phyloP scores from a whole-genome alignment of 352 stramenopile species.

The Peronospora destructor region DNA sequence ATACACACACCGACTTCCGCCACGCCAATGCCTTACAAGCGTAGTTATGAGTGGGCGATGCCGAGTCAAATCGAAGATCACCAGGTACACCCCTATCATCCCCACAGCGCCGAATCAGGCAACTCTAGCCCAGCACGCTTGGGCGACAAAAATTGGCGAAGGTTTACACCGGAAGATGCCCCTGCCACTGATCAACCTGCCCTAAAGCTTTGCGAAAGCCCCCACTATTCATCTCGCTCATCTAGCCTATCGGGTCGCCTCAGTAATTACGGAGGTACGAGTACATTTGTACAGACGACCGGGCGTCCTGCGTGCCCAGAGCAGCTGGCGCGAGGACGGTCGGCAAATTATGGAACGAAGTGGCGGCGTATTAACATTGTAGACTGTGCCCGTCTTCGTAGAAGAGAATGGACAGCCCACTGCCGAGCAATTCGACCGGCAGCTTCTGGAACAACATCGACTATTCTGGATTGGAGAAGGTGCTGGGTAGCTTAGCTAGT shows the following conservation, averaged over 20 bases:
- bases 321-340: conserved; percentile 12
- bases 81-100: conserved; percentile 5
- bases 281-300: conserved; percentile 16
- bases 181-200: conserved; percentile 12
- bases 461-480: conserved; percentile 76
- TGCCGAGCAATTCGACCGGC: conserved; percentile 35
- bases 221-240: conserved; percentile 60
- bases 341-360: conserved; percentile 1
- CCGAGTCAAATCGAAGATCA: conserved; percentile 11
- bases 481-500: conserved; percentile 27
- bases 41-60: conserved; percentile 26
- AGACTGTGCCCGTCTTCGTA: conserved; percentile 21
- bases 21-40: conserved; percentile 20
- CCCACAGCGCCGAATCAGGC: conserved; percentile 19
- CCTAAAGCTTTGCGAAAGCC: conserved; percentile 38
- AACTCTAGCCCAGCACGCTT: conserved; percentile 29
- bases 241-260: conserved; percentile 49
- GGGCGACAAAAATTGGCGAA: conserved; percentile 26
- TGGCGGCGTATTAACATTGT: conserved; percentile 22
- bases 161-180: conserved; percentile 17
- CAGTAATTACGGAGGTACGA: conserved; percentile 47
- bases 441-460: conserved; percentile 54
- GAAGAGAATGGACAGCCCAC: conserved; percentile 30
- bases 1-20: not conserved
- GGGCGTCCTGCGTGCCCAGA: conserved; percentile 13